Base-by-base conservation (phyloP, 805 yeast species). In the Candida oleophila region DNA sequence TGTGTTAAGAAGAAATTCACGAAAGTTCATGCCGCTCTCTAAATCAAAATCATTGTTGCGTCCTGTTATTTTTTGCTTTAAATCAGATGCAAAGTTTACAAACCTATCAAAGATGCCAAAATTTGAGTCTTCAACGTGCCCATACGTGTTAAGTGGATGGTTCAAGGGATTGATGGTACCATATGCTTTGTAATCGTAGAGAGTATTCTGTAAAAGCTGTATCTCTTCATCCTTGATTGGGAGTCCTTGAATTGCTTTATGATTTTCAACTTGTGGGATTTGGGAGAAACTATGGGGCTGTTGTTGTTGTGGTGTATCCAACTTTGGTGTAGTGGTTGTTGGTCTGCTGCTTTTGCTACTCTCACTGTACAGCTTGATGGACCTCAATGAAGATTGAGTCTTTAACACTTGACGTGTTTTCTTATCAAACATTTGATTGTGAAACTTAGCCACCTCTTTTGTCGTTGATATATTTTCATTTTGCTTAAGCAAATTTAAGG, bases 401-500 rank as follows among this genome's bases (percentile, higher is more conserved):
- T 50, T 55, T 14, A 64, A 48, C n/a, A 61, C 53, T 34, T 55
- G 60, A 21, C 53, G 52, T 9, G 66, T 58, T 41, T 62, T 60
- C 36, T 43, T 45, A 35, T 55, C 51, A 15, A 63, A 48, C 4
- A 63, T 36, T 4, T 47, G 41, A 16, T 60, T 55, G n/a, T 69
- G 71, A 16, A 57, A 50, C 22, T 54, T 53, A 36, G 55, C 38
- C 41, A 68, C 74, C 22, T 57, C 60, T 41, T 61, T 60, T 41
- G 61, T 60, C 22, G 55, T 55, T 15, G 63, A 66, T 16, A 66
- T 54, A 49, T 59, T 61, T 50, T 72, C 77, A 50, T 64, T 66
- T 39, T 61, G 65, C 47, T 71, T 71, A 41, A 69, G 60, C 41
- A 72, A 57, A 52, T 72, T 69, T 36, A 71, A 53, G 16, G 57